Evolutionary conservation across 2,329 filamentous ascomycete genomes (phyloP), one percentile per base, ranked within the genome.

Genomic region (Ascocoryne sarcoides): DNA sequence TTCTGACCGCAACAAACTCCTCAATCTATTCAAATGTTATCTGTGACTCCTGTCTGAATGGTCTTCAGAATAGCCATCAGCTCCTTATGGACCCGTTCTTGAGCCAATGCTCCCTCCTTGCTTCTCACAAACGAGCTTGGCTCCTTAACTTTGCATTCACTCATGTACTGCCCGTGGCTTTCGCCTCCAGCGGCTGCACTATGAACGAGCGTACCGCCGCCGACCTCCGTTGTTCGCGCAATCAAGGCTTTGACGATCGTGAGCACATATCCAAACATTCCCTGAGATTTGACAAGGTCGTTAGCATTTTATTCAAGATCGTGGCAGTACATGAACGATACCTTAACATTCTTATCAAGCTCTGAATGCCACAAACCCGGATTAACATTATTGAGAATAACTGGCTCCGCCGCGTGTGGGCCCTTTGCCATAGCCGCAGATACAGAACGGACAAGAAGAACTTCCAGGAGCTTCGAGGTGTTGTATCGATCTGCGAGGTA

Each of bases 401-500:
- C 37, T 9, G 10, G 5, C 10, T 17, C 15, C n/a, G 26, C 21
- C 10, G 32, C 31, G 23, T 32, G 23, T 4, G 37, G 10, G 15
- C 20, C 14, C 7, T 19, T 16, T 14, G 12, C 17, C 72, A 54
- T 16, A 4, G 9, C 20, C 14, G 32, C 18, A 7, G 57, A 62
- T 16, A 69, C 49, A 35, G 65, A 61, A 14, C 68, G 63, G 8
- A 64, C 56, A 12, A 57, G 44, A 10, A 71, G 53, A 5, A 73
- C 58, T 49, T 70, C 60, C n/a, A 74, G 55, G 4, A 74, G 54
- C 50, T 74, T 74, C 36, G 63, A 65, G 17, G 62, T 48, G 4
- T 51, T 52, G 48, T 74, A 73, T 8, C 39, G 38, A 17, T 19
- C 18, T 5, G 10, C 29, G 28, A 40, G 29, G 20, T 38, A 35